Evolutionary conservation across 805 yeast species (phyloP), one percentile per base, ranked within the genome.

Genomic region (Metschnikowia chrysomelidarum): DNA sequence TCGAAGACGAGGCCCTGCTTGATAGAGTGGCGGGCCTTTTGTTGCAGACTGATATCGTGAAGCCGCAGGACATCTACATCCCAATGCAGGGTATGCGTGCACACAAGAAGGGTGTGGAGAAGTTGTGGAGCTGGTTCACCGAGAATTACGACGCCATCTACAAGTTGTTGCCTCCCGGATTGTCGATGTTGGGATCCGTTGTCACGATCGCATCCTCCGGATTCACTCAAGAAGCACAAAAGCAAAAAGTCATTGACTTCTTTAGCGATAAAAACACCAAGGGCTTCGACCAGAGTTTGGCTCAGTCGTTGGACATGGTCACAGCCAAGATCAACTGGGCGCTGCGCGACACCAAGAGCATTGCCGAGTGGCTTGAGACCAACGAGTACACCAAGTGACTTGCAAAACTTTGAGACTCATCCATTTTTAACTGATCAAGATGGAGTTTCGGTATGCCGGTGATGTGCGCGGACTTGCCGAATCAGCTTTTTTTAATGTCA

Each of bases 151-250:
- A 78, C 38, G 72, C 67, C 28, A 55, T 91, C 41, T 62, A 64
- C 49, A 71, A 76, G 57, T 67, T 73, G 52, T 73, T 87, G 56
- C 96, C 97, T 33, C 87, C 95, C 11, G 82, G 87, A 9, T 72
- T 82, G 45, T 72, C 87, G 16, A 78, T 88, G 86, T 69, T 91
- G 50, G 83, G 91, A 14, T 69, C 81, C 13, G 80, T 93, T 40
- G 83, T 91, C 24, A 67, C 71, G 20, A 44, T 83, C 22, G 64
- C 80, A 30, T 73, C 85, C 24, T 62, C 78, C 16, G 78, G 82
- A 1, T 81, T 78, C 62, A 73, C 87, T 19, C 73, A 75, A 35
- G 57, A 60, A 23, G 75, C 68, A 21, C 77, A 78, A 43, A 69
- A 70, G 47, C 65, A 68, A 15, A 73, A 70, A 38, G 73, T 80